These are phyloP conservation scores for Mallotus repandus DNA, from an alignment of 441 rosid genomes.

Conservation along the genomic window DNA sequence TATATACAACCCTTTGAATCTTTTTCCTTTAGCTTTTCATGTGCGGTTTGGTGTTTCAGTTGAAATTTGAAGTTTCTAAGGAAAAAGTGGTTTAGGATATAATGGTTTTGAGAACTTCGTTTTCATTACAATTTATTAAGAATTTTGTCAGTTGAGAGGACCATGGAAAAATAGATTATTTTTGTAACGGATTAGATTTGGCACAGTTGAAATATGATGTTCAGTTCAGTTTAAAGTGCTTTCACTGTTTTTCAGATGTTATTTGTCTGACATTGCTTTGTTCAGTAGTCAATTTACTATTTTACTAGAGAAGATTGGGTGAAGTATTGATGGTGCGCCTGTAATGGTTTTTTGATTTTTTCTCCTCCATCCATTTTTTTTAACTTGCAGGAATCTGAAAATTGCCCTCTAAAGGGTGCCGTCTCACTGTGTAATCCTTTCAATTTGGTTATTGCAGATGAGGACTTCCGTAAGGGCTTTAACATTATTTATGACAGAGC, in stretches of 20 bases:
- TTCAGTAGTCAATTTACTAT: neutral
- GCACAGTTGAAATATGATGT: neutral
- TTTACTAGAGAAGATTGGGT: neutral
- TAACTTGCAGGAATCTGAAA: conserved; percentile 58
- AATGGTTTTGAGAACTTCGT: neutral
- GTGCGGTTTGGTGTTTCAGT: neutral
- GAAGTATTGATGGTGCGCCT: neutral
- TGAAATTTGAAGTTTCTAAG: too few relatives aligned
- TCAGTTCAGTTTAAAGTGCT: neutral
- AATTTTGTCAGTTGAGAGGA: neutral
- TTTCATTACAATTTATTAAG: too few relatives aligned
- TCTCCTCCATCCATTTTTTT: neutral
- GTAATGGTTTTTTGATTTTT: conserved; percentile 1
- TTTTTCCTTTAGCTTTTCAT: neutral
- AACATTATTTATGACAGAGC: conserved; percentile 77
- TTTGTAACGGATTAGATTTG: neutral
- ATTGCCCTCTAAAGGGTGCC: conserved; percentile 71
- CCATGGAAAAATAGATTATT: neutral
- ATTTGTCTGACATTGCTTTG: neutral
- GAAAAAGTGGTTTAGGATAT: neutral
- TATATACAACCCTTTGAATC: neutral
- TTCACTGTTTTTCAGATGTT: neutral
- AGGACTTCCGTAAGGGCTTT: conserved; percentile 83
- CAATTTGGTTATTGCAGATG: conserved; percentile 78
- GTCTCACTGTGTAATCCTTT: conserved; percentile 91